Conservation (phyloP, 169 alveolate species). For the Cryptosporidium viatorum region DNA sequence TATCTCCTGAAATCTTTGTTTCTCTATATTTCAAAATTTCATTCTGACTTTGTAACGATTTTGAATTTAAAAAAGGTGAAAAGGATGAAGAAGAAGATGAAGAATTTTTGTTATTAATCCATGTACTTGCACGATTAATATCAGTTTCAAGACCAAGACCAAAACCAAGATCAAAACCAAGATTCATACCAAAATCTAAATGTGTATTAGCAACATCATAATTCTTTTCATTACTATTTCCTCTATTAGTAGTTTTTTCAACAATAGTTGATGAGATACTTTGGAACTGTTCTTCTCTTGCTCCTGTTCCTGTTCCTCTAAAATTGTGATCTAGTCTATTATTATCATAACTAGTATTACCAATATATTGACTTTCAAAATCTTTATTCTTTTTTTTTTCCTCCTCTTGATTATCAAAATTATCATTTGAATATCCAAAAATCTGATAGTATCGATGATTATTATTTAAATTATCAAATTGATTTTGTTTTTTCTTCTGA, state of each 20-base stretch:
- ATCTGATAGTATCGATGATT: neutral
- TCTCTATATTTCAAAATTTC: too few relatives aligned
- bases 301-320: too few relatives aligned
- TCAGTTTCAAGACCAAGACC: neutral
- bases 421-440: neutral
- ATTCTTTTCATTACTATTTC: neutral
- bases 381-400: neutral
- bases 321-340: too few relatives aligned
- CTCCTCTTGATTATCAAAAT: too few relatives aligned
- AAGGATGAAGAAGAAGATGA: neutral
- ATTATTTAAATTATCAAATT: neutral
- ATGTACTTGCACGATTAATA: neutral
- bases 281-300: neutral
- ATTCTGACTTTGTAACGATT: neutral
- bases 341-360: neutral
- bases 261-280: too few relatives aligned
- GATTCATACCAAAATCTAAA: neutral
- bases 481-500: neutral
- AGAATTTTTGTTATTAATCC: neutral
- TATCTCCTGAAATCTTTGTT: neutral
- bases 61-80: neutral
- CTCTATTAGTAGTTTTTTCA: neutral
- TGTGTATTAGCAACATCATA: too few relatives aligned
- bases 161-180: neutral
- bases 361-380: neutral